Evolutionary conservation across 345 rosid genomes (phyloP), one percentile per base, ranked within the genome.

Genomic region (Eucalyptus sp.): DNA sequence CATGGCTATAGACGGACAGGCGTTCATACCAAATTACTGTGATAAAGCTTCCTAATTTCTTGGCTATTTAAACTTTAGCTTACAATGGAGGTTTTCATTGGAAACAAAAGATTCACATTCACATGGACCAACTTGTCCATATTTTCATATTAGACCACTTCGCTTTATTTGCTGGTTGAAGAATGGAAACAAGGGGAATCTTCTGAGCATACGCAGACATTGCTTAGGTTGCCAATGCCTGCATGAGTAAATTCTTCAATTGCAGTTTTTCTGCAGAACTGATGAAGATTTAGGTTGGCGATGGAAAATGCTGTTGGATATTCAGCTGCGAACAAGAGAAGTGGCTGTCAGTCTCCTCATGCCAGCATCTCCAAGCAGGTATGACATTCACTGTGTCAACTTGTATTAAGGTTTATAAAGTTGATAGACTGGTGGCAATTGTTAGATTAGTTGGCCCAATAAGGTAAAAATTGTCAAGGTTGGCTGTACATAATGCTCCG

Each of bases 261-360:
- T 79, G 90, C 90, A 88, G 90, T 91, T 54, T 60, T 90, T 90
- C 68, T 92, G 91, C 94, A 95, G 95, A 92, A 94, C 92, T 17
- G 66, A 64, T 37, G 91, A 92, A 83, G 95, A 95, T 89, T 25
- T 92, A 88, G 93, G 90, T 49, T 91, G 71, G 86, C 87, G 95
- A 87, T 93, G 95, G 96, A 89, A 88, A 87, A 87, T 93, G 92
- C 85, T 93, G 25, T 90, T 90, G 27, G 95, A 93, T 86, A 84
- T 91, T 62, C 89, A 89, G 92, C 88, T 90, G 80, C 92, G 94
- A 89, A 92, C 91, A 52, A 91, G 92, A 86, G 66, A 89, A 64
- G 89, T 93, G 83, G 95, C 93, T 46, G 33, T 87, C 87, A 76
- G 87, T 64, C 91, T 94, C 14, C 91, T 90, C 86, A 29, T 91